phyloP scores from a whole-genome alignment of 2,329 filamentous ascomycete species.

The Macrophomina pseudophaseolina region DNA sequence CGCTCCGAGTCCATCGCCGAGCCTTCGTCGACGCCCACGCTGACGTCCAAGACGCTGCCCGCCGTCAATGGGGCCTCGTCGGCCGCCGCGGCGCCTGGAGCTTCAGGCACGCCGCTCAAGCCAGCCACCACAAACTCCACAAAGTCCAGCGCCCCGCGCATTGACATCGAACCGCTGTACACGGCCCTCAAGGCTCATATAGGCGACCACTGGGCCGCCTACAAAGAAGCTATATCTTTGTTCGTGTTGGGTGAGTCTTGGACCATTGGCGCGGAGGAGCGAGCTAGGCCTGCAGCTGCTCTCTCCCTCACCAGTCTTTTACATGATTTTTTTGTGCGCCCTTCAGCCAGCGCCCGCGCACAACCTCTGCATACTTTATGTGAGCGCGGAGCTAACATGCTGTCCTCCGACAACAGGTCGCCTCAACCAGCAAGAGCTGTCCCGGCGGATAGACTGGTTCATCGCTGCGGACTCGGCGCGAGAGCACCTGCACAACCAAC shows the following conservation, averaged over 20 bases:
- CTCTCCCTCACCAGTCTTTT: not conserved
- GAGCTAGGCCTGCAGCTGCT: not conserved
- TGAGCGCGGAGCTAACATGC: slow-evolving; percentile 3
- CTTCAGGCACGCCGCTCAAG: slow-evolving; percentile 11
- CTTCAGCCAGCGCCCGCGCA: slow-evolving; percentile 5
- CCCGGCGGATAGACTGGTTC: slow-evolving; percentile 60
- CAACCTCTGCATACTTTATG: not conserved
- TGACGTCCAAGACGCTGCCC: slow-evolving; percentile 42
- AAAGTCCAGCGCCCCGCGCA: slow-evolving; percentile 58
- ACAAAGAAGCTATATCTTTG: slow-evolving; percentile 62
- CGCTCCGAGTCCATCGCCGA: slow-evolving; percentile 44
- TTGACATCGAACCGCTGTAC: slow-evolving; percentile 68
- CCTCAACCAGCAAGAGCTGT: slow-evolving; percentile 66
- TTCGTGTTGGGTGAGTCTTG: slow-evolving; percentile 60
- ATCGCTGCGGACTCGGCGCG: slow-evolving; percentile 58
- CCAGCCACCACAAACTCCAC: slow-evolving; percentile 53
- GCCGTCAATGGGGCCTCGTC: slow-evolving; percentile 26
- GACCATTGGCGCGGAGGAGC: slow-evolving; percentile 1
- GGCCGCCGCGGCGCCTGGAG: slow-evolving; percentile 27
- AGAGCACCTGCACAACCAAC: slow-evolving; percentile 66
- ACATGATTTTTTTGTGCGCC: not conserved
- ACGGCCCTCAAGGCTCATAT: slow-evolving; percentile 64
- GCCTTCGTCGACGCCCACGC: slow-evolving; percentile 39
- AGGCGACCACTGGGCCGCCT: slow-evolving; percentile 62
- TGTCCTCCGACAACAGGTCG: slow-evolving; percentile 49